A percentile compares a stretch with the other conserved stretches of the same genome.
Conservation (phyloP, 2,329 filamentous ascomycete genomes). For the Helicocarpus griseus region DNA sequence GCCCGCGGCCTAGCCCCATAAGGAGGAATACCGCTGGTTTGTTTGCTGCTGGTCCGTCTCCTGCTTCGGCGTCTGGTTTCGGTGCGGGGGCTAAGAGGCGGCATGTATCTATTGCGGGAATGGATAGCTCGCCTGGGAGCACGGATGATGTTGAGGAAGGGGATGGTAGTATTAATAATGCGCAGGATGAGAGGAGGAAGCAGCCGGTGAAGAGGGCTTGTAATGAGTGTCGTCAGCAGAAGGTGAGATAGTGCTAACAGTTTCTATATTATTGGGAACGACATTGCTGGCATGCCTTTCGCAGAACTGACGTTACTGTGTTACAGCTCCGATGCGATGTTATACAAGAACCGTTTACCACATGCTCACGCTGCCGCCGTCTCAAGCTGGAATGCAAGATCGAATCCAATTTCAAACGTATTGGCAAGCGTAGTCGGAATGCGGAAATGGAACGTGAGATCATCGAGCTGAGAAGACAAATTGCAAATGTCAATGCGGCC, state of each 20-base stretch:
- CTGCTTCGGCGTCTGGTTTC: not conserved
- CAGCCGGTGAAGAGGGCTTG: slow-evolving; percentile 52
- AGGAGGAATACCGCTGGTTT: slow-evolving; percentile 1
- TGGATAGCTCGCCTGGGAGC: slow-evolving; percentile 40
- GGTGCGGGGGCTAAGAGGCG: slow-evolving; percentile 23
- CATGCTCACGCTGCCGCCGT: slow-evolving; percentile 54
- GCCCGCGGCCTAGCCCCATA: not conserved
- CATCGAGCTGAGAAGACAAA: slow-evolving; percentile 40
- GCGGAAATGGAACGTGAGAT: slow-evolving; percentile 54
- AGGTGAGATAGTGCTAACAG: slow-evolving; percentile 36
- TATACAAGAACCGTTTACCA: slow-evolving; percentile 52
- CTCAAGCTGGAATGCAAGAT: slow-evolving; percentile 56
- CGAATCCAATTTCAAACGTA: slow-evolving; percentile 58
- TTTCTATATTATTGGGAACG: not conserved
- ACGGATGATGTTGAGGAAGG: slow-evolving; percentile 33
- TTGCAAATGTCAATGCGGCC: slow-evolving; percentile 28
- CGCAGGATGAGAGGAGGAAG: slow-evolving; percentile 33
- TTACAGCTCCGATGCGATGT: slow-evolving; percentile 57
- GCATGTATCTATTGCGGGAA: slow-evolving; percentile 32
- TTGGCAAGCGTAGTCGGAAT: slow-evolving; percentile 58
- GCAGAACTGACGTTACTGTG: slow-evolving; percentile 4
- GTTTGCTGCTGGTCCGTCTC: slow-evolving; percentile 2
- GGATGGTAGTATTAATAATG: slow-evolving; percentile 15
- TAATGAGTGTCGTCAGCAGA: slow-evolving; percentile 61
- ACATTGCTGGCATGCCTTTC: not conserved